These are phyloP conservation scores for Fusarium napiforme DNA, from an alignment of 2,329 filamentous ascomycete genomes.

Conservation along the genomic window DNA sequence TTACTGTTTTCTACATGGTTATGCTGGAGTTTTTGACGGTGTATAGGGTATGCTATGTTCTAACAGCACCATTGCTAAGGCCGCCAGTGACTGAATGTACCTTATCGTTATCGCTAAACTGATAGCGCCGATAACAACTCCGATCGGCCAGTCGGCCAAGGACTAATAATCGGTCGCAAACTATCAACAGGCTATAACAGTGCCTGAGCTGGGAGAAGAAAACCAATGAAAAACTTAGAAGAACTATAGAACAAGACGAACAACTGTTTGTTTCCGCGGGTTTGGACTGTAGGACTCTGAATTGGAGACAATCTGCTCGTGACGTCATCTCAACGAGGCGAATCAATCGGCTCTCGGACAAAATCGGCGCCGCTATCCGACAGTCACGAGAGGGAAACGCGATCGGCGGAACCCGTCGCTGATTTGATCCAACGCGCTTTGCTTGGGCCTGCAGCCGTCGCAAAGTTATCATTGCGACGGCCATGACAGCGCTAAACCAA, in stretches of 20 bases:
- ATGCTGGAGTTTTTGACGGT: rapidly evolving
- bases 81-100: neutral
- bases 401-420: neutral
- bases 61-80: neutral
- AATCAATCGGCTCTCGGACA: neutral
- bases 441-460: conserved; percentile 15
- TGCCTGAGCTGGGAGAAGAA: no score
- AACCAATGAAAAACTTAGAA: no score
- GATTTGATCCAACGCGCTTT: neutral
- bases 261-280: rapidly evolving
- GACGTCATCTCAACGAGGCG: neutral
- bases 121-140: neutral
- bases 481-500: neutral
- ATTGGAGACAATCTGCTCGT: neutral
- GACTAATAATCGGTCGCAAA: neutral
- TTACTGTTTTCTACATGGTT: neutral
- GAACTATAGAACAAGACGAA: rapidly evolving
- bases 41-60: neutral
- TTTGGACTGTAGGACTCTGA: neutral
- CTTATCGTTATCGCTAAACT: no score
- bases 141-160: neutral
- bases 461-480: conserved; percentile 7
- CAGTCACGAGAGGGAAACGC: neutral
- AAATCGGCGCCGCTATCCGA: neutral
- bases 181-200: no score